These are phyloP conservation scores for Rubia balearica DNA, from an alignment of 305 asterid species.

Conservation along the genomic window DNA sequence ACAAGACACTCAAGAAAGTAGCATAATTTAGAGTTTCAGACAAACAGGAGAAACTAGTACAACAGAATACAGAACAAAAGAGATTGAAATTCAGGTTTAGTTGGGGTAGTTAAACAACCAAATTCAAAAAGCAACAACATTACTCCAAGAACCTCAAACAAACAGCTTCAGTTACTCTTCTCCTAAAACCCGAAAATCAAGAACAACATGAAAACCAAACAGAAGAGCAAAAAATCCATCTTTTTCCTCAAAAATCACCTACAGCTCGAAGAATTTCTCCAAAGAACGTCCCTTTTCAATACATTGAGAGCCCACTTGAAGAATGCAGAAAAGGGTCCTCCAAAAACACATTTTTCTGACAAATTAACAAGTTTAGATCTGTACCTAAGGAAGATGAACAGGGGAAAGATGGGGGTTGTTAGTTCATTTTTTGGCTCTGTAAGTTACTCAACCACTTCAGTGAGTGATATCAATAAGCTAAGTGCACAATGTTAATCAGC, in stretches of 20 bases:
- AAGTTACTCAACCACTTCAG: constrained; percentile 12
- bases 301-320: constrained; percentile 24
- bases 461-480: not conserved
- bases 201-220: not conserved
- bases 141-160: constrained; percentile 4
- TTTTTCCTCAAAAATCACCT: constrained; percentile 24
- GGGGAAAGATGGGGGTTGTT: constrained; percentile 1
- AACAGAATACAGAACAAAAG: not conserved
- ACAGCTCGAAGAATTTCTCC: constrained; percentile 34
- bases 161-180: not conserved
- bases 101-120: constrained; percentile 13
- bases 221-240: not conserved
- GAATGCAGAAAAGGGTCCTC: constrained; percentile 12
- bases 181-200: not conserved
- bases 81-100: constrained; percentile 5
- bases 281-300: constrained; percentile 18
- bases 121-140: not conserved
- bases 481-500: constrained; percentile 61
- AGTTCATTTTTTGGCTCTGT: constrained; percentile 6
- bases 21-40: not conserved
- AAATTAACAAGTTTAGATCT: constrained; percentile 17
- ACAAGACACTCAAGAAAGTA: not conserved
- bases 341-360: constrained; percentile 8
- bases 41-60: not conserved
- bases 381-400: not conserved